Percentiles rank a stretch among this genome's conserved stretches.
phyloP scores from a whole-genome alignment of 495 filamentous ascomycete species.

The Choiromyces venosus region DNA sequence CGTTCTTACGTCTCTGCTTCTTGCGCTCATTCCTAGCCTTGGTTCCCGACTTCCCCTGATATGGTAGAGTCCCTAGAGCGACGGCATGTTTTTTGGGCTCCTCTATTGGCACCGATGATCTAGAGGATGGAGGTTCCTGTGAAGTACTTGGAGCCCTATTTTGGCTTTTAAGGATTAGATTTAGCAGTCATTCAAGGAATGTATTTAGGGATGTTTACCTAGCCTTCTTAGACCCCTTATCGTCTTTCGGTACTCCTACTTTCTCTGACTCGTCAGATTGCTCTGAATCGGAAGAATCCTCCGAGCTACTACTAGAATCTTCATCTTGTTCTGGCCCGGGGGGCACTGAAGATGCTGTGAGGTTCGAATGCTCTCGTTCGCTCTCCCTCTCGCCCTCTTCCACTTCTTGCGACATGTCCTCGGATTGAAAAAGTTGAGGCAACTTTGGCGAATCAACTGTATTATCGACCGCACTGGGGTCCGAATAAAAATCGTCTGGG shows the following conservation, averaged over 20 bases:
- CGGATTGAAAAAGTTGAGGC: slow-evolving; percentile 6
- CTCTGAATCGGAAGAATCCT: not conserved
- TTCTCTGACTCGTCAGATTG: not conserved
- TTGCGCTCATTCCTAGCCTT: slow-evolving; percentile 36
- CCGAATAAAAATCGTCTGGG: slow-evolving; percentile 4
- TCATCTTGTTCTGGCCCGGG: not conserved
- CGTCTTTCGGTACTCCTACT: not conserved
- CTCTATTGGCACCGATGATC: not conserved
- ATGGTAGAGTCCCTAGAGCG: slow-evolving; percentile 28
- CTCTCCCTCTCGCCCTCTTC: slow-evolving; percentile 6
- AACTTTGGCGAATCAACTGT: slow-evolving; percentile 5
- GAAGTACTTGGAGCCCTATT: not conserved
- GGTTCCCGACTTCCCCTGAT: slow-evolving; percentile 22
- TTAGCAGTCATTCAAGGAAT: not conserved
- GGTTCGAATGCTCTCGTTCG: not conserved
- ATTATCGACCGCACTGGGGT: slow-evolving; percentile 4
- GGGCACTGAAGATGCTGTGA: not conserved
- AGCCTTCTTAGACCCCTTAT: not conserved
- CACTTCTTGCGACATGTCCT: not conserved
- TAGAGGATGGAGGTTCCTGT: not conserved
- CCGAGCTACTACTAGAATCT: not conserved
- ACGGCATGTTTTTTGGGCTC: slow-evolving; percentile 5
- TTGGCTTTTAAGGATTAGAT: not conserved
- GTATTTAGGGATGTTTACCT: not conserved
- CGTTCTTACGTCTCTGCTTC: slow-evolving; percentile 16